Conservation (phyloP, 2,329 filamentous ascomycete species). For the Arthroderma sp. region DNA sequence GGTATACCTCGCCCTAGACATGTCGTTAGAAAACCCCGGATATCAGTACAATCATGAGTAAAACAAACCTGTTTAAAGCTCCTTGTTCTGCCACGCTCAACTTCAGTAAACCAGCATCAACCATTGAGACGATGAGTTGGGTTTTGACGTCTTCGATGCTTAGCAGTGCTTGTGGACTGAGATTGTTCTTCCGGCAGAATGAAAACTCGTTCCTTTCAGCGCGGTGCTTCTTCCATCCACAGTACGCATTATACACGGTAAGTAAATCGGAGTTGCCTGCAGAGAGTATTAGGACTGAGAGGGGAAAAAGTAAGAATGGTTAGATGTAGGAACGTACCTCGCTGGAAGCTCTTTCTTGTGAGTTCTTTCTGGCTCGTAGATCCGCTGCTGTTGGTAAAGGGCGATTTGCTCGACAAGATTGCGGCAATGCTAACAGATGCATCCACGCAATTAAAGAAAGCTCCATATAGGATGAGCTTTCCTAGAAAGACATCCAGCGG, state of each 20-base stretch:
- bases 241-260: constrained; percentile 88
- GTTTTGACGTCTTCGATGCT: constrained; percentile 95
- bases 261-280: constrained; percentile 75
- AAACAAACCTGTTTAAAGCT: constrained; percentile 48
- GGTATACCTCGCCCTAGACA: constrained; percentile 43
- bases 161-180: constrained; percentile 72
- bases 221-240: constrained; percentile 74
- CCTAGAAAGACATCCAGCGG: constrained; percentile 90
- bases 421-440: constrained; percentile 84
- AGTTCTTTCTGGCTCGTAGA: constrained; percentile 70
- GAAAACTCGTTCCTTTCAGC: constrained; percentile 62
- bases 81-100: constrained; percentile 61
- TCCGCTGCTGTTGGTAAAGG: constrained; percentile 77
- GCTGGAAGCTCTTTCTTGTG: constrained; percentile 63
- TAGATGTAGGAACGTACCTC: constrained; percentile 31
- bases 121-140: constrained; percentile 71
- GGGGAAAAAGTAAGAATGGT: neutral
- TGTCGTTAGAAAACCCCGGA: neutral
- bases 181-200: constrained; percentile 90
- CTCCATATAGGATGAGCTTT: constrained; percentile 77
- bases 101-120: constrained; percentile 70
- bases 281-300: neutral
- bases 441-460: constrained; percentile 81
- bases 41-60: neutral
- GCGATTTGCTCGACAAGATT: constrained; percentile 86